Conservation (phyloP, 805 yeast genomes). For the Schwanniomyces sp. region DNA sequence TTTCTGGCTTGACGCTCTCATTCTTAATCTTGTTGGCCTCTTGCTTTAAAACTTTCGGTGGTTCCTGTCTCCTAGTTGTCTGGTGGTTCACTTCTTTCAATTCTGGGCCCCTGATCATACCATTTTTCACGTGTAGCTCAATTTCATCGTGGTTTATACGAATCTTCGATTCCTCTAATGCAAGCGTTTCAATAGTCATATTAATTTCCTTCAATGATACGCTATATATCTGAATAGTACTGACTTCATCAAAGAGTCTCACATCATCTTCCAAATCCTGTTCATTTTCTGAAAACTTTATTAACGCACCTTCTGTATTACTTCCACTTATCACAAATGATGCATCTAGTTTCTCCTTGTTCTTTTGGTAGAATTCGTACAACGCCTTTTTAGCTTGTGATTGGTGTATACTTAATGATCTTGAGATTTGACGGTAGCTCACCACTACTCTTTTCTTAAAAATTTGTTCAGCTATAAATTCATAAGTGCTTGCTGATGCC, state of each 20-base stretch:
- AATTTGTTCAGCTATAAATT: slow-evolving; percentile 26
- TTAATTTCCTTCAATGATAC: slow-evolving; percentile 13
- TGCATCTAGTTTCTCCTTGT: slow-evolving; percentile 36
- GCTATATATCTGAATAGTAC: slow-evolving; percentile 40
- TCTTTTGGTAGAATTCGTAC: slow-evolving; percentile 34
- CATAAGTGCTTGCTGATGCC: slow-evolving; percentile 24
- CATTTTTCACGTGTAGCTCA: slow-evolving; percentile 21
- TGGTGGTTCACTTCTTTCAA: slow-evolving; percentile 5
- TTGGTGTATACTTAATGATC: slow-evolving; percentile 38
- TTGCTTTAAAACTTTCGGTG: background rate
- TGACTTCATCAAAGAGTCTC: slow-evolving; percentile 25
- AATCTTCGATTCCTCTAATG: slow-evolving; percentile 12
- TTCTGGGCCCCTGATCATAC: slow-evolving; percentile 34
- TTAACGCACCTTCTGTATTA: slow-evolving; percentile 11
- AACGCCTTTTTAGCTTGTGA: slow-evolving; percentile 39
- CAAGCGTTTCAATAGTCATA: slow-evolving; percentile 1
- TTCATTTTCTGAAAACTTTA: slow-evolving; percentile 24
- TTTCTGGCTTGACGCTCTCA: slow-evolving; percentile 5
- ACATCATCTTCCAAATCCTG: slow-evolving; percentile 20
- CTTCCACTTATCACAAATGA: slow-evolving; percentile 43
- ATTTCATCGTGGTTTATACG: slow-evolving; percentile 13
- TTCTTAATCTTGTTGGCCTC: background rate
- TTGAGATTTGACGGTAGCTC: slow-evolving; percentile 43
- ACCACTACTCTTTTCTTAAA: slow-evolving; percentile 24
- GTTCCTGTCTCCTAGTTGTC: background rate